phyloP scores from a whole-genome alignment of 495 filamentous ascomycete genomes.

The Penicillium ochrochloron region DNA sequence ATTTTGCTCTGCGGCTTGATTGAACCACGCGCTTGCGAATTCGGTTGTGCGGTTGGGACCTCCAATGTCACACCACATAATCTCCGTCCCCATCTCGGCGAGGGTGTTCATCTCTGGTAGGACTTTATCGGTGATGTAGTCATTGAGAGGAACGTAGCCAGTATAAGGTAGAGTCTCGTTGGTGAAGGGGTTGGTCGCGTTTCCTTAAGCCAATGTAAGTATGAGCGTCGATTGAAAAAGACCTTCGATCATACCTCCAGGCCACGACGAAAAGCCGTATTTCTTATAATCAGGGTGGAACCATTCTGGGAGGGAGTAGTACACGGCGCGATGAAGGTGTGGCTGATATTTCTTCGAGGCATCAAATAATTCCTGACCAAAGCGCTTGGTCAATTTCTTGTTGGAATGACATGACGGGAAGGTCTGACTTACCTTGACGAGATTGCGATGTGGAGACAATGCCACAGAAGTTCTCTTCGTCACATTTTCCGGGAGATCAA shows the following conservation, averaged over 20 bases:
- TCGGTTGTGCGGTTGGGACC: slow-evolving; percentile 52
- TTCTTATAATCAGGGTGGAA: slow-evolving; percentile 56
- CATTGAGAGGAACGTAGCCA: slow-evolving; percentile 46
- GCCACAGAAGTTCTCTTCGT: slow-evolving; percentile 51
- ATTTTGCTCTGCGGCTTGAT: slow-evolving; percentile 37
- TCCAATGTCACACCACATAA: slow-evolving; percentile 63
- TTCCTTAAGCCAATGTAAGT: slow-evolving; percentile 31
- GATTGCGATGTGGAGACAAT: slow-evolving; percentile 49
- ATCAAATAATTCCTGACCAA: slow-evolving; percentile 54
- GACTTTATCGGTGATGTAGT: slow-evolving; percentile 56
- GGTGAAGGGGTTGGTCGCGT: slow-evolving; percentile 56
- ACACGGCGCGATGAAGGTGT: slow-evolving; percentile 51
- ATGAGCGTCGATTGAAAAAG: background rate
- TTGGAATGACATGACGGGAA: background rate
- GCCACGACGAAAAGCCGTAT: slow-evolving; percentile 48
- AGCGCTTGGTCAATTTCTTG: background rate
- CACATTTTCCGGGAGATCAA: slow-evolving; percentile 47
- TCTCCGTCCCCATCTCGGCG: slow-evolving; percentile 53
- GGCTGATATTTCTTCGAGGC: slow-evolving; percentile 55
- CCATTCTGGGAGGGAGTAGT: slow-evolving; percentile 62
- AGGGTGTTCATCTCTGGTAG: slow-evolving; percentile 57
- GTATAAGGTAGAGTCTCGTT: slow-evolving; percentile 52
- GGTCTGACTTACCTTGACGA: slow-evolving; percentile 18
- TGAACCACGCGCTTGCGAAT: slow-evolving; percentile 56
- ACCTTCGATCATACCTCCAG: slow-evolving; percentile 29